A percentile compares a stretch with the other conserved stretches of the same genome.
Evolutionary conservation across 371 early-diverging fungal species (phyloP).

Genomic region (Mucor mucedo): DNA sequence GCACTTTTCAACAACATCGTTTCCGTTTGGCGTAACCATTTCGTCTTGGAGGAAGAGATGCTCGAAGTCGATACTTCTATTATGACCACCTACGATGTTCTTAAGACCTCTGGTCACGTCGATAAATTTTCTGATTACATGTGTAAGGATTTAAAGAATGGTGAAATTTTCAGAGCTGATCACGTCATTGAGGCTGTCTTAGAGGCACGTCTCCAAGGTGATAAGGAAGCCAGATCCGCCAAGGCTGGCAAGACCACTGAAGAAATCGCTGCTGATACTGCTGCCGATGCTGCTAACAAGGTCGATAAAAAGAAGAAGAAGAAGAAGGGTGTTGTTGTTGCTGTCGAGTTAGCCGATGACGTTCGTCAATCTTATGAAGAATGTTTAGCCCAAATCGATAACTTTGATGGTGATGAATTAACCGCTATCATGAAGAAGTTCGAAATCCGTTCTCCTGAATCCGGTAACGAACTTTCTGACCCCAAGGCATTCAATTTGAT

Average conservation of each 20-base stretch:
- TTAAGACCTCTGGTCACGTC: slow-evolving; percentile 99
- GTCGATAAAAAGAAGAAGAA: slow-evolving; percentile 76
- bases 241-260: slow-evolving; percentile 50
- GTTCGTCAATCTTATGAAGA: slow-evolving; percentile 77
- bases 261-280: slow-evolving; percentile 35
- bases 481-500: slow-evolving; percentile 99
- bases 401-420: slow-evolving; percentile 89
- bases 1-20: slow-evolving; percentile 97
- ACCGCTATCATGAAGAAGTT: slow-evolving; percentile 86
- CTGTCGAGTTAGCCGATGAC: slow-evolving; percentile 71
- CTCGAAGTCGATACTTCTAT: slow-evolving; percentile 98
- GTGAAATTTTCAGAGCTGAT: slow-evolving; percentile 98
- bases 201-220: slow-evolving; percentile 85
- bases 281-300: slow-evolving; percentile 57
- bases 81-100: slow-evolving; percentile 96
- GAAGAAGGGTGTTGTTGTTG: slow-evolving; percentile 67
- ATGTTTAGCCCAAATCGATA: slow-evolving; percentile 93
- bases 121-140: slow-evolving; percentile 99
- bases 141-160: slow-evolving; percentile 93
- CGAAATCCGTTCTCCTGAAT: slow-evolving; percentile 92
- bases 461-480: slow-evolving; percentile 89
- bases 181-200: slow-evolving; percentile 97
- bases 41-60: slow-evolving; percentile 99
- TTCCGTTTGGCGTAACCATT: slow-evolving; percentile 93
- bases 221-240: slow-evolving; percentile 71